These are phyloP conservation scores for Fusarium begoniae DNA, from an alignment of 2,329 filamentous ascomycete genomes.

Conservation along the genomic window DNA sequence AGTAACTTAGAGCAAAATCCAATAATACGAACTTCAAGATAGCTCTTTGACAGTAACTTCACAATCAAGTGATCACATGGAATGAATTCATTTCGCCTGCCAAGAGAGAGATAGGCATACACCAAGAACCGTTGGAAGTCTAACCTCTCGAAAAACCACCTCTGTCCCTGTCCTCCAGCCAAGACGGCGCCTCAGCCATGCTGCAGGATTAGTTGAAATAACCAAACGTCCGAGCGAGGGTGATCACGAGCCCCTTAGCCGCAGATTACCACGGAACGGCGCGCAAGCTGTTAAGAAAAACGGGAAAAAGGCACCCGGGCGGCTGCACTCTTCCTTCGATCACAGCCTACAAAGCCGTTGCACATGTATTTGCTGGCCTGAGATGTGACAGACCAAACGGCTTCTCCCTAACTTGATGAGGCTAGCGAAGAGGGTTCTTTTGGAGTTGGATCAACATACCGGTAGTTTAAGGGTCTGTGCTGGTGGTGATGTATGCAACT, in stretches of 20 bases:
- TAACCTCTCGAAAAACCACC: not conserved
- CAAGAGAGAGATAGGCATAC: not conserved
- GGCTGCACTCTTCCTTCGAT: not conserved
- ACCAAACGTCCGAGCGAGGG: not conserved
- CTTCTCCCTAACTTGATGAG: constrained; percentile 9
- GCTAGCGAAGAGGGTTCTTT: constrained; percentile 22
- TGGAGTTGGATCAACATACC: constrained; percentile 1
- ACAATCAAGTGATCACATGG: not conserved
- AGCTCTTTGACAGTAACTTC: not conserved
- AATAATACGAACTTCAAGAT: not conserved
- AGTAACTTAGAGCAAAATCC: not conserved
- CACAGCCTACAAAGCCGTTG: constrained; percentile 10
- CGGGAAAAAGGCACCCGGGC: not conserved
- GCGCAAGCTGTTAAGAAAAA: not conserved
- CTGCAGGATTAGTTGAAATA: constrained; percentile 19
- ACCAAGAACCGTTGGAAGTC: not conserved
- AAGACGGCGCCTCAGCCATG: not conserved
- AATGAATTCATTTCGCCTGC: not conserved
- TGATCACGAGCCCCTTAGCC: not conserved
- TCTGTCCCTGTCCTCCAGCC: not conserved
- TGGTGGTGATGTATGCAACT: not conserved
- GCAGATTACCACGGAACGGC: constrained; percentile 20
- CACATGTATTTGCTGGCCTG: not conserved
- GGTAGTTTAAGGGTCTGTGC: constrained; percentile 18
- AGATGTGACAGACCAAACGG: constrained; percentile 7